These are phyloP conservation scores for Barnettozyma sucrosica DNA, from an alignment of 805 yeast genomes.

Conservation along the genomic window DNA sequence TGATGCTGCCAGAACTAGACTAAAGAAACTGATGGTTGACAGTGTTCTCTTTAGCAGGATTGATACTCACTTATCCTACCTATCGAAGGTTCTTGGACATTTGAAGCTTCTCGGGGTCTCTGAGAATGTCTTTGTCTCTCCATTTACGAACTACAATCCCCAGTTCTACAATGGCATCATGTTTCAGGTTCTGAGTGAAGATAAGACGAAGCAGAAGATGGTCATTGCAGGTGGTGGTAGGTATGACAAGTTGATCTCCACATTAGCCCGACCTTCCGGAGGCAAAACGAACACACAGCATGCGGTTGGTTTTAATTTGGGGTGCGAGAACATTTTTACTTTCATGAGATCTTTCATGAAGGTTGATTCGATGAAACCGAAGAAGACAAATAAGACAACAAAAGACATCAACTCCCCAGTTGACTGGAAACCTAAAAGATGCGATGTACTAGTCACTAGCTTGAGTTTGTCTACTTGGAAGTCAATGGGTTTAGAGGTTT, in stretches of 20 bases:
- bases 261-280: conserved; percentile 54
- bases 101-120: conserved; percentile 55
- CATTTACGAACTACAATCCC: conserved; percentile 78
- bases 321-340: conserved; percentile 59
- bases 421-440: conserved; percentile 55
- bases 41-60: conserved; percentile 57
- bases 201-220: conserved; percentile 31
- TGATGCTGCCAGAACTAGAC: conserved; percentile 52
- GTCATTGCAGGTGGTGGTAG: conserved; percentile 91
- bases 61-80: conserved; percentile 55
- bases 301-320: conserved; percentile 85
- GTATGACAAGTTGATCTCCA: conserved; percentile 67
- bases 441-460: conserved; percentile 78
- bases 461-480: conserved; percentile 50
- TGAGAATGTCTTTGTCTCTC: conserved; percentile 58
- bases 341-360: conserved; percentile 44
- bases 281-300: conserved; percentile 33
- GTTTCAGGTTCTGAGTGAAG: conserved; percentile 80
- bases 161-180: conserved; percentile 80
- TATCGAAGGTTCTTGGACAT: conserved; percentile 51
- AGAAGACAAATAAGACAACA: conserved; percentile 25
- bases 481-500: conserved; percentile 56
- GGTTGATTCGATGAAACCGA: conserved; percentile 28
- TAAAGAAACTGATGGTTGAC: conserved; percentile 69
- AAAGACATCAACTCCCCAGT: conserved; percentile 30